Evolutionary conservation across 495 filamentous ascomycete species (phyloP).

Genomic region (Pyronema domesticum): DNA sequence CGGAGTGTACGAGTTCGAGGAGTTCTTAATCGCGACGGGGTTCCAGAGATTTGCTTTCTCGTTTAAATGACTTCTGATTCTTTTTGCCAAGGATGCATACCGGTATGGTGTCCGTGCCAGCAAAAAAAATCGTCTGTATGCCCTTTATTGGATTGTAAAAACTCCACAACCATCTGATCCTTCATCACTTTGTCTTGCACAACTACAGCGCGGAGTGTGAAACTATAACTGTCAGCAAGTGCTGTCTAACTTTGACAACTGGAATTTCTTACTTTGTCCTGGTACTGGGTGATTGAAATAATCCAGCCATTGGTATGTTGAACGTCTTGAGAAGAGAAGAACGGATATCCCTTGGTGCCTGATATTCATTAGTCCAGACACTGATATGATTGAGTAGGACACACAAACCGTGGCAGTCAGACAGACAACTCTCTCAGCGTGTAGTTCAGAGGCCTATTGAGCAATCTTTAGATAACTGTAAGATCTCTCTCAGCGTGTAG

Average conservation of each 20-base stretch:
- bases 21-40: too few relatives aligned
- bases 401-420: slow-evolving; percentile 34
- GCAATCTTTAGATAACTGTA: slow-evolving; percentile 28
- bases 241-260: too few relatives aligned
- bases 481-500: slow-evolving; percentile 13
- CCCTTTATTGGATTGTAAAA: slow-evolving; percentile 33
- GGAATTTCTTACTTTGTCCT: too few relatives aligned
- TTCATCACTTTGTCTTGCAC: slow-evolving; percentile 28
- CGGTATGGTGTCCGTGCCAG: too few relatives aligned
- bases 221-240: slow-evolving; percentile 9
- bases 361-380: neutral
- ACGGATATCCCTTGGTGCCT: slow-evolving; percentile 29
- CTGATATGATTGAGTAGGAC: neutral
- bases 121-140: too few relatives aligned
- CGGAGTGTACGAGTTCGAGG: too few relatives aligned
- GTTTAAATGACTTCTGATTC: too few relatives aligned
- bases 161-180: slow-evolving; percentile 29
- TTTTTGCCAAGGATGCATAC: too few relatives aligned
- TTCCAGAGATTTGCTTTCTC: too few relatives aligned
- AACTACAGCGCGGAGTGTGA: slow-evolving; percentile 33
- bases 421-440: slow-evolving; percentile 40
- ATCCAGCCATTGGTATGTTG: neutral
- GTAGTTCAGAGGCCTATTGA: slow-evolving; percentile 37
- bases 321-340: neutral
- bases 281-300: too few relatives aligned